Evolutionary conservation across 768 basidiomycete species (phyloP).

Genomic region (Pisolithus marmoratus): DNA sequence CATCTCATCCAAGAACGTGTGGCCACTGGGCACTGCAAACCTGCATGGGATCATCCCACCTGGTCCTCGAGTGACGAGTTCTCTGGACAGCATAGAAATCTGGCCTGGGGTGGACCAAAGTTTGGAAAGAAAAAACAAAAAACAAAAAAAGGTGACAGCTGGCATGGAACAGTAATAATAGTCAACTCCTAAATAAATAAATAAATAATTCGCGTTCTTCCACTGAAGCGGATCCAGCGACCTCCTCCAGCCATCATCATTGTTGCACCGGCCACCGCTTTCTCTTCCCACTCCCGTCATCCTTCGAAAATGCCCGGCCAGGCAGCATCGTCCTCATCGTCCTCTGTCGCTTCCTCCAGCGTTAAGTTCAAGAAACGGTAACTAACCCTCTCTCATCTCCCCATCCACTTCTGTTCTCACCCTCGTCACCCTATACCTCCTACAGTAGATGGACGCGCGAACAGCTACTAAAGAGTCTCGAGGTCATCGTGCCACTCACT

Average conservation of each 20-base stretch:
- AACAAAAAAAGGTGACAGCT: too few species aligned
- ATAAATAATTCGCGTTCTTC: constrained; percentile 29
- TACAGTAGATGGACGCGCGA: constrained; percentile 29
- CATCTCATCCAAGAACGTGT: too few species aligned
- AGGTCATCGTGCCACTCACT: constrained; percentile 26
- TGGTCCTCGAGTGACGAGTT: too few species aligned
- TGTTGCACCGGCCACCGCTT: constrained; percentile 37
- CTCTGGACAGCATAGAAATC: too few species aligned
- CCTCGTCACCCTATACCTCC: constrained; percentile 23
- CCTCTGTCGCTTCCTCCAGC: constrained; percentile 17
- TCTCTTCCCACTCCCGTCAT: constrained; percentile 34
- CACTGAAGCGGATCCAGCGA: constrained; percentile 21
- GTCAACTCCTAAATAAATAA: neutral
- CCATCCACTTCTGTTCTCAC: constrained; percentile 6
- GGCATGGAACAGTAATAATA: neutral
- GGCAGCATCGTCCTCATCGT: constrained; percentile 22
- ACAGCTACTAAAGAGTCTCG: constrained; percentile 35
- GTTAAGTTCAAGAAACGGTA: constrained; percentile 31
- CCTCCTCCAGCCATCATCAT: constrained; percentile 30
- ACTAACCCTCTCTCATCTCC: constrained; percentile 12
- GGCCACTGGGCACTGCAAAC: too few species aligned
- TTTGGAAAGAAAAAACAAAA: too few species aligned
- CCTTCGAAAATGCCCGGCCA: constrained; percentile 26
- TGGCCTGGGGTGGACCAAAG: too few species aligned
- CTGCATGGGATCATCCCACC: too few species aligned